phyloP scores from a whole-genome alignment of 2,329 filamentous ascomycete genomes.

The Penicillium verrucosum region DNA sequence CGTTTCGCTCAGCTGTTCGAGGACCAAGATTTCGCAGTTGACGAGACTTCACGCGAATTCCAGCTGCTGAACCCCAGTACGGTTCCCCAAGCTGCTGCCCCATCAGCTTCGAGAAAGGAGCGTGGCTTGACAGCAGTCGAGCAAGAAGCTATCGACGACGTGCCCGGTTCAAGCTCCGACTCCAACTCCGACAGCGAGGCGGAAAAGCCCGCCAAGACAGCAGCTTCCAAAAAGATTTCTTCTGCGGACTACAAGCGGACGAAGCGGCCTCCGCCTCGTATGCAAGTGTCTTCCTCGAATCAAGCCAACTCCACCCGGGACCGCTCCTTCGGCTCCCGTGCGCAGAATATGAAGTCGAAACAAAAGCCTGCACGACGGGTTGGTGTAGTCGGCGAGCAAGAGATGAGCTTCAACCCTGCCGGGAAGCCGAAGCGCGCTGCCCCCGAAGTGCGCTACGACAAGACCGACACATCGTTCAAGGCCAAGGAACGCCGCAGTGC shows the following conservation, averaged over 20 bases:
- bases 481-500: conserved; percentile 49
- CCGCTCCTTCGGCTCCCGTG: conserved; percentile 57
- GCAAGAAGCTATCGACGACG: conserved; percentile 56
- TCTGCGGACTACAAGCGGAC: conserved; percentile 55
- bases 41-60: conserved; percentile 86
- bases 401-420: conserved; percentile 59
- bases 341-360: conserved; percentile 43
- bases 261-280: conserved; percentile 50
- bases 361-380: conserved; percentile 32
- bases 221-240: conserved; percentile 49
- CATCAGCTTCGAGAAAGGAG: conserved; percentile 31
- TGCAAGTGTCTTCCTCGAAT: conserved; percentile 56
- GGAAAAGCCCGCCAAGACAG: conserved; percentile 26
- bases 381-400: conserved; percentile 49
- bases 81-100: conserved; percentile 33
- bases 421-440: conserved; percentile 39
- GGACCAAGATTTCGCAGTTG: conserved; percentile 87
- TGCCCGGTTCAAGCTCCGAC: conserved; percentile 42
- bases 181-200: conserved; percentile 35
- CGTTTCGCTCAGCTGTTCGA: conserved; percentile 89
- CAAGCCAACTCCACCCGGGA: conserved; percentile 47
- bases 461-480: conserved; percentile 25
- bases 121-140: conserved; percentile 61
- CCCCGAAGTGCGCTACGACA: conserved; percentile 21
- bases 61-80: conserved; percentile 85